Evolutionary conservation across 1,284 basidiomycete species (phyloP).

Genomic region (Pseudozyma thailandica): DNA sequence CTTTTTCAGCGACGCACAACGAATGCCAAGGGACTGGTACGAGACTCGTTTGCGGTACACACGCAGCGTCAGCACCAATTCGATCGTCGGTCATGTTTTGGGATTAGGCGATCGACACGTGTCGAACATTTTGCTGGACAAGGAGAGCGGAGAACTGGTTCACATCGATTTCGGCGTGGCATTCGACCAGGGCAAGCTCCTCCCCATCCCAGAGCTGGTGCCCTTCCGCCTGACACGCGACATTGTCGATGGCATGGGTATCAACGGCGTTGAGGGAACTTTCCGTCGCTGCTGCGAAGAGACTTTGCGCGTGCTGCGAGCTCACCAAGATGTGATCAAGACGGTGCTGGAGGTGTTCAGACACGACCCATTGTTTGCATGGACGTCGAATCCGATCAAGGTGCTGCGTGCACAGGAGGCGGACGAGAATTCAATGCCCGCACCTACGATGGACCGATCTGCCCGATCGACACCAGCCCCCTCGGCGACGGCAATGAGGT

Average conservation of each 20-base stretch:
- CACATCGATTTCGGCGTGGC: conserved; percentile 97
- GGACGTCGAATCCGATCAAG: conserved; percentile 71
- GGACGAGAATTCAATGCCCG: conserved; percentile 21
- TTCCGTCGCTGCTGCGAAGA: conserved; percentile 95
- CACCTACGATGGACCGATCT: conserved; percentile 18
- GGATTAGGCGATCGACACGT: conserved; percentile 93
- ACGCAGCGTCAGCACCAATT: conserved; percentile 89
- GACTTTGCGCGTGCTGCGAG: conserved; percentile 87
- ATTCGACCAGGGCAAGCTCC: conserved; percentile 88
- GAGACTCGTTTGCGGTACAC: conserved; percentile 90
- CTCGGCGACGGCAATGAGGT: conserved; percentile 14
- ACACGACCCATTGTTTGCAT: conserved; percentile 92
- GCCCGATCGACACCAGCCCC: conserved; percentile 20
- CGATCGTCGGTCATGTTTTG: conserved; percentile 91
- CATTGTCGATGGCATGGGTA: conserved; percentile 92
- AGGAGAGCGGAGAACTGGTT: conserved; percentile 82
- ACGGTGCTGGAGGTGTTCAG: conserved; percentile 97
- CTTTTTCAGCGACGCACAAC: conserved; percentile 90
- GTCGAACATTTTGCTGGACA: conserved; percentile 91
- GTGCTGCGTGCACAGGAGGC: conserved; percentile 49
- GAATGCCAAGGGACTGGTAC: conserved; percentile 89
- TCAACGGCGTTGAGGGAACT: conserved; percentile 88
- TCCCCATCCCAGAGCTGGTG: conserved; percentile 85
- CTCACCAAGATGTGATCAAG: conserved; percentile 85
- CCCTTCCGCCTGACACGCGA: conserved; percentile 95